Evolutionary conservation across 2,329 filamentous ascomycete species (phyloP).

Genomic region (Calonectria hawksworthii): DNA sequence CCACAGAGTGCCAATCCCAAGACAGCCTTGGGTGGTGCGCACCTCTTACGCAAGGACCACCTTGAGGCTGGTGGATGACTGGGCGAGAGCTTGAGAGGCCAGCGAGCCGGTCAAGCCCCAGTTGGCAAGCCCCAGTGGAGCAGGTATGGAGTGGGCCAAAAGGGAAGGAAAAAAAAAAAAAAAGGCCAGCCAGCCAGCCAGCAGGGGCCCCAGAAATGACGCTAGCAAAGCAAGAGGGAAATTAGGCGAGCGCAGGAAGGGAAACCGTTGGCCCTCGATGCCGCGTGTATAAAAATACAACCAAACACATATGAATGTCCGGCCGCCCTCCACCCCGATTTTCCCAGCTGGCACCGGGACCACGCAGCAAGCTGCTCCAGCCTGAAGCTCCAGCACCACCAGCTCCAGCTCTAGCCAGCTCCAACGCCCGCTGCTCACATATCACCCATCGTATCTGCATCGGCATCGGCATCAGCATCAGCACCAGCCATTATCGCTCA

Average conservation of each 20-base stretch:
- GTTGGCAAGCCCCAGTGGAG: conserved; percentile 28
- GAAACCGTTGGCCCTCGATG: conserved; percentile 53
- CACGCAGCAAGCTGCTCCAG: conserved; percentile 34
- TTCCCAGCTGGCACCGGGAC: conserved; percentile 49
- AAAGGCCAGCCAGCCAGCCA: conserved; percentile 25
- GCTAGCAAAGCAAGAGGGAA: conserved; percentile 53
- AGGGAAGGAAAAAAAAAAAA: conserved; percentile 35
- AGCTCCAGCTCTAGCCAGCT: conserved; percentile 36
- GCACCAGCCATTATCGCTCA: not conserved
- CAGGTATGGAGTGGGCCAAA: conserved; percentile 30
- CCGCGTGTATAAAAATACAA: conserved; percentile 62
- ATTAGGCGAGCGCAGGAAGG: conserved; percentile 53
- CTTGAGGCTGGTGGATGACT: conserved; percentile 38
- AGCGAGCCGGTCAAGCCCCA: conserved; percentile 28
- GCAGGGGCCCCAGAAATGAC: conserved; percentile 43
- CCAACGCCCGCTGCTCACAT: conserved; percentile 25
- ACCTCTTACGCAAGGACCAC: conserved; percentile 34
- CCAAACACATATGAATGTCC: conserved; percentile 59
- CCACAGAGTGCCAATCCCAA: conserved; percentile 11
- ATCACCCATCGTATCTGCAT: not conserved
- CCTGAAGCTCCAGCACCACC: conserved; percentile 39
- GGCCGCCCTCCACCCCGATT: conserved; percentile 60
- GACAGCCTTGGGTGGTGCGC: conserved; percentile 20
- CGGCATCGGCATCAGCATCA: not conserved
- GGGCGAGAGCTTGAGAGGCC: conserved; percentile 16